phyloP scores from a whole-genome alignment of 768 basidiomycete genomes.

The Termitomyces sp. region DNA sequence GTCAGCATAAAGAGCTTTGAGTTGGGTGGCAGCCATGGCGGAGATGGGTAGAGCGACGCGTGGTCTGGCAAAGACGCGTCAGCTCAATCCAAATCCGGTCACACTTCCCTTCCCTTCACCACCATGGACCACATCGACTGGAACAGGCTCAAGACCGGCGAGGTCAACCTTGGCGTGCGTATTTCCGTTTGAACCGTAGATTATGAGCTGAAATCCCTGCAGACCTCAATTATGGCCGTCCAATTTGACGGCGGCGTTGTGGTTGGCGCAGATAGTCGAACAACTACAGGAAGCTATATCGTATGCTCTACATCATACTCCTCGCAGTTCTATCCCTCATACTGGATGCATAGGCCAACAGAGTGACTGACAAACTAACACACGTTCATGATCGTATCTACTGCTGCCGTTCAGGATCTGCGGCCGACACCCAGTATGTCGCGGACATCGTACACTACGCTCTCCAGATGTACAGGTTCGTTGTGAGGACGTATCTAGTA shows the following conservation, averaged over 20 bases:
- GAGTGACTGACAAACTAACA: conserved; percentile 98
- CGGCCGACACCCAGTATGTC: conserved; percentile 95
- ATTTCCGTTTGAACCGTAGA: neutral
- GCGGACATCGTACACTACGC: conserved; percentile 87
- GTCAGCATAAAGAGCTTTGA: conserved; percentile 59
- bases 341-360: conserved; percentile 65
- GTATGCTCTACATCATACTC: conserved; percentile 37
- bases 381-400: conserved; percentile 97
- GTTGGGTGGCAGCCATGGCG: conserved; percentile 46
- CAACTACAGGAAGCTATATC: conserved; percentile 95
- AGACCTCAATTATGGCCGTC: conserved; percentile 99
- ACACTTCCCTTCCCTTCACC: conserved; percentile 15
- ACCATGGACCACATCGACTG: conserved; percentile 73
- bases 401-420: conserved; percentile 97
- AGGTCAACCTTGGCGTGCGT: conserved; percentile 95
- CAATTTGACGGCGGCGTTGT: conserved; percentile 94
- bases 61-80: conserved; percentile 21
- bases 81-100: conserved; percentile 16
- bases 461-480: conserved; percentile 71
- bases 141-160: conserved; percentile 84
- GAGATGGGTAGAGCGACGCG: conserved; percentile 27
- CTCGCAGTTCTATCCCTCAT: neutral
- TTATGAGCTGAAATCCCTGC: neutral
- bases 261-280: conserved; percentile 95
- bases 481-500: conserved; percentile 7